Evolutionary conservation across 2,329 filamentous ascomycete genomes (phyloP).

Genomic region (Pseudogymnoascus destructans): DNA sequence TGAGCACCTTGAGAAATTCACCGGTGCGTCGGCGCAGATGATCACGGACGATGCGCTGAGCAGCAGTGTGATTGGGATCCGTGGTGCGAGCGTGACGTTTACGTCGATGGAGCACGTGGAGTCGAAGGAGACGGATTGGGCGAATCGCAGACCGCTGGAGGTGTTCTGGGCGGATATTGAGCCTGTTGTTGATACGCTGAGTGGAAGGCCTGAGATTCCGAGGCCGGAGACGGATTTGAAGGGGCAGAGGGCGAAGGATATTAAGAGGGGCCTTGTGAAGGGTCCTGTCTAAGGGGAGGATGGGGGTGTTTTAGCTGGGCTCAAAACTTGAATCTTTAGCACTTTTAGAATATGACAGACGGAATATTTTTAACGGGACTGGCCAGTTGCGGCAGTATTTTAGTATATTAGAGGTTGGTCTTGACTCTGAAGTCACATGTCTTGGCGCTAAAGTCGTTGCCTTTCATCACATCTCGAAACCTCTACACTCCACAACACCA

Average conservation of each 20-base stretch:
- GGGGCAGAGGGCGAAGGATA: conserved; percentile 45
- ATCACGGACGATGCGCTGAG: conserved; percentile 64
- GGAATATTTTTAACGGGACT: not conserved
- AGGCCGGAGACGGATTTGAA: conserved; percentile 36
- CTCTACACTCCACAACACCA: not conserved
- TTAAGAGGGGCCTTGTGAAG: conserved; percentile 38
- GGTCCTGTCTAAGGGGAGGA: not conserved
- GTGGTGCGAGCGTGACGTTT: conserved; percentile 82
- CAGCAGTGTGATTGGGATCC: conserved; percentile 77
- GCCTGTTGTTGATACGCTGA: conserved; percentile 70
- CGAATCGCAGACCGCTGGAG: conserved; percentile 66
- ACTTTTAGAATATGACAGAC: not conserved
- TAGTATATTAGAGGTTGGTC: not conserved
- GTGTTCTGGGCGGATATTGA: conserved; percentile 80
- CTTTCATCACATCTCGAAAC: not conserved
- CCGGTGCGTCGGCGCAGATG: conserved; percentile 48
- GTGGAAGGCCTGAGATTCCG: conserved; percentile 46
- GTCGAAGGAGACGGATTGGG: conserved; percentile 82
- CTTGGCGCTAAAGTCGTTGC: not conserved
- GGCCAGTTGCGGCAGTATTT: not conserved
- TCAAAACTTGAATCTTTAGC: not conserved
- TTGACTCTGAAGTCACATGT: not conserved
- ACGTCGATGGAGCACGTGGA: conserved; percentile 70
- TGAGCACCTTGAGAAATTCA: conserved; percentile 73
- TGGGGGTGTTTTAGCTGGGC: not conserved